A percentile compares a stretch with the other conserved stretches of the same genome.
Conservation (phyloP, 2,329 filamentous ascomycete genomes). For the Curvularia sp. region DNA sequence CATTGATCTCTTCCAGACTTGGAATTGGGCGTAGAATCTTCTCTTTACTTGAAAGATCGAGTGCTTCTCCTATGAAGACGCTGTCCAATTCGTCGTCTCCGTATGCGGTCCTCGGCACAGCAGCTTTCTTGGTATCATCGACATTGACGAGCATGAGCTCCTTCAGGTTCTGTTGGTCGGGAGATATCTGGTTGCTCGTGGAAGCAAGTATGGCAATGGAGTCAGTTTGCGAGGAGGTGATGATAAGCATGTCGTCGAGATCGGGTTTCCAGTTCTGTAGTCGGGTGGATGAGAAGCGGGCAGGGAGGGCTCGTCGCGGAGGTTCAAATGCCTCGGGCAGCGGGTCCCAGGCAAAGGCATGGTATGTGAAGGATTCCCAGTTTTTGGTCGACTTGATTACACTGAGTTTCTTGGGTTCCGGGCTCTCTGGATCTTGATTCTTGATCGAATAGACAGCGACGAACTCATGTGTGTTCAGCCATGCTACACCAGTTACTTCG, state of each 20-base stretch:
- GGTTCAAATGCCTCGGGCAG: conserved; percentile 50
- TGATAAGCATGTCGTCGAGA: conserved; percentile 79
- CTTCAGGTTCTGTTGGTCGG: conserved; percentile 66
- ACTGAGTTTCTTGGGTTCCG: conserved; percentile 75
- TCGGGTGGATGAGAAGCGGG: conserved; percentile 79
- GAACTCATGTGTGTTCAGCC: conserved; percentile 89
- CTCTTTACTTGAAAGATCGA: conserved; percentile 85
- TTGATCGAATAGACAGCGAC: conserved; percentile 69
- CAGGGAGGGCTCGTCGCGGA: conserved; percentile 64
- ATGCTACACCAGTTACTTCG: conserved; percentile 78
- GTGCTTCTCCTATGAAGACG: conserved; percentile 75
- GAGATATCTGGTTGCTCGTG: conserved; percentile 71
- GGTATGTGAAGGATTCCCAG: conserved; percentile 69
- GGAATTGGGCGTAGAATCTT: conserved; percentile 80
- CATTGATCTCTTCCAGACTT: conserved; percentile 75
- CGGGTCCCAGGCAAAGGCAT: conserved; percentile 69
- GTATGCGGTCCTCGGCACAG: conserved; percentile 56
- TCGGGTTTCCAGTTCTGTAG: conserved; percentile 81
- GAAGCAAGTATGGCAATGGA: conserved; percentile 81
- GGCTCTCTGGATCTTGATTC: conserved; percentile 55
- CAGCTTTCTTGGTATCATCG: conserved; percentile 77
- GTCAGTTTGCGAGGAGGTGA: conserved; percentile 79
- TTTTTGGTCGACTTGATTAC: conserved; percentile 69
- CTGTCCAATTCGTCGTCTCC: conserved; percentile 66
- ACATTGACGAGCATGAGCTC: conserved; percentile 77